Evolutionary conservation across 192 early-diverging fungal genomes (phyloP), one percentile per base, ranked within the genome.

Genomic region (Helicostylum pulchrum): DNA sequence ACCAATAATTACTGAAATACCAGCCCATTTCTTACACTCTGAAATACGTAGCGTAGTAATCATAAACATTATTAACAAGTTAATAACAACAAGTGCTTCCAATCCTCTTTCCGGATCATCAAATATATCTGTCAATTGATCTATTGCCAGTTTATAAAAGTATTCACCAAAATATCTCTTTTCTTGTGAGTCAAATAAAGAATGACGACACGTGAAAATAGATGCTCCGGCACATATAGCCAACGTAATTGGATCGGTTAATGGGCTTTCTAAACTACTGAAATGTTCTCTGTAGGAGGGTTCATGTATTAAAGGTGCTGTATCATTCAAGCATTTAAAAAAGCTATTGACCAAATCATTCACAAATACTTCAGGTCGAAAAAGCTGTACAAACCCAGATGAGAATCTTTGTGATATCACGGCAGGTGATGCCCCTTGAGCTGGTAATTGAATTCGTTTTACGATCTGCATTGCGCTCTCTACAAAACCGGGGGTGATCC

Each of bases 91-190:
- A 1, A 62, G 4, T 51, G 61, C n/a, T 26, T 62, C 61, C n/a
- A 62, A 14, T 39, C 3, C 17, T 17, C 36, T n/a, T 19, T 51
- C 26, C 1, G 36, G 48, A 19, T 62, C 61, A 51, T 62, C 61
- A 39, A 39, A 62, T 36, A 62, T 62, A 6, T 62, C 61, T 0
- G 26, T 15, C 4, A 62, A 17, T 17, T 20, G 9, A 11, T 62
- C 31, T 20, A 51, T 62, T 12, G 31, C 32, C 12, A 31, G 12
- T 8, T 31, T 20, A 26, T 62, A 62, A 36, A 51, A 62, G 5
- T 51, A 62, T 36, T 62, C 61, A 23, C 47, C 48, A 46, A 62
- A 31, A n/a, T 31, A 15, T 21, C 61, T 14, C n/a, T 62, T 62
- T 23, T 51, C 20, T n/a, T 34, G 26, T 39, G 31, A 51, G 23